phyloP scores from a whole-genome alignment of 1,284 basidiomycete genomes.

The Waitea zeae region DNA sequence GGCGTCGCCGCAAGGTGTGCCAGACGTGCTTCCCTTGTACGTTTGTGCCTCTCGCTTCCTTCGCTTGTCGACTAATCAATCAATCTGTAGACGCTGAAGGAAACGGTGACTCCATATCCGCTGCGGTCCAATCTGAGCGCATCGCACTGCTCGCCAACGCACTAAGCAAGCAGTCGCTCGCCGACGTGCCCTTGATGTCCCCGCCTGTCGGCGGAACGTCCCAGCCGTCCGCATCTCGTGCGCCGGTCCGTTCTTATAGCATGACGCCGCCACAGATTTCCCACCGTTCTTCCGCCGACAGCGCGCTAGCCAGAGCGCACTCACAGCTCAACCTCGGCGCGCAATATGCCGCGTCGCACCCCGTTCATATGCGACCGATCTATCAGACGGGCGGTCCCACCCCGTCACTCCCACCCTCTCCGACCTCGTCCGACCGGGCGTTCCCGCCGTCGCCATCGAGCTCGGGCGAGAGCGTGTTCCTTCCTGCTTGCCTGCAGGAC shows the following conservation, averaged over 20 bases:
- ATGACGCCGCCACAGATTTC: conserved; percentile 13
- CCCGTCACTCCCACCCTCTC: conserved; percentile 8
- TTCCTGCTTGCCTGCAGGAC: conserved; percentile 59
- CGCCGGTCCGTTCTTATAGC: conserved; percentile 22
- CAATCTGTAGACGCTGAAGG: conserved; percentile 50
- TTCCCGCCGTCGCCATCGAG: not conserved
- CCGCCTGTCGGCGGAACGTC: conserved; percentile 5
- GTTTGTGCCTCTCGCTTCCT: conserved; percentile 13
- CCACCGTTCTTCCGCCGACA: conserved; percentile 15
- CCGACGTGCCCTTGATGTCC: conserved; percentile 9
- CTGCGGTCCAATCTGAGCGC: conserved; percentile 66
- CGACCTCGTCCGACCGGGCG: conserved; percentile 8
- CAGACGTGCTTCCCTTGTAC: conserved; percentile 74
- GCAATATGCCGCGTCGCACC: conserved; percentile 23
- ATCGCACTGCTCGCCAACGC: conserved; percentile 58
- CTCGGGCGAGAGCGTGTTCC: conserved; percentile 19
- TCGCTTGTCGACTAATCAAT: conserved; percentile 5
- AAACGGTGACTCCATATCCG: conserved; percentile 68
- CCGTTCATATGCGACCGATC: too few relatives aligned
- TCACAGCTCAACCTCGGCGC: conserved; percentile 27
- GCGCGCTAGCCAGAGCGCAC: conserved; percentile 17
- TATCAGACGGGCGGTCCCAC: conserved; percentile 41
- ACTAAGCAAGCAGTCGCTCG: conserved; percentile 30
- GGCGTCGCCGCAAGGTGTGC: conserved; percentile 74
- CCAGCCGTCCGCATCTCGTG: conserved; percentile 4